Conservation (phyloP, 352 stramenopile species). For the Globisporangium paroecandrum region DNA sequence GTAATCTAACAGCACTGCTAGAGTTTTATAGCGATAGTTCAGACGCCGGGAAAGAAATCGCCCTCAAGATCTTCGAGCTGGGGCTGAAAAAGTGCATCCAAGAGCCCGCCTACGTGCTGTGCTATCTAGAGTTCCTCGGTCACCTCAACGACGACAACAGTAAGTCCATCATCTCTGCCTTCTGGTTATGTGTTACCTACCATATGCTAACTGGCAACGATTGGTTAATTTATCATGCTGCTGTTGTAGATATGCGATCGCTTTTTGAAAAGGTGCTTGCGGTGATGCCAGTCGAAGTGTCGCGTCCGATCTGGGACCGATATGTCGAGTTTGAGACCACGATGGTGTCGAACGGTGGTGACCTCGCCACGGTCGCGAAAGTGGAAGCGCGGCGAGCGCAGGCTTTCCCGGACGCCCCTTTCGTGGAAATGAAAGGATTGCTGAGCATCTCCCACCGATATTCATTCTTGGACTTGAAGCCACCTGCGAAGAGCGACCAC, state of each 20-base stretch:
- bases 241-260: conserved; percentile 76
- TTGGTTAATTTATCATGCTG: not conserved
- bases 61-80: conserved; percentile 87
- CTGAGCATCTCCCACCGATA: conserved; percentile 79
- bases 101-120: conserved; percentile 77
- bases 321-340: conserved; percentile 87
- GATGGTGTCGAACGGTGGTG: conserved; percentile 80
- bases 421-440: conserved; percentile 80
- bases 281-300: conserved; percentile 78
- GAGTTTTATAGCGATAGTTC: conserved; percentile 87
- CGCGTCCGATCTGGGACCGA: conserved; percentile 81
- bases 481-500: conserved; percentile 55
- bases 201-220: conserved; percentile 1
- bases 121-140: conserved; percentile 83
- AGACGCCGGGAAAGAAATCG: conserved; percentile 79
- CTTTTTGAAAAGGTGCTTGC: conserved; percentile 87
- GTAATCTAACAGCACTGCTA: conserved; percentile 44
- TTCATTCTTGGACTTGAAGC: conserved; percentile 71
- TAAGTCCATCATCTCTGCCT: conserved; percentile 27
- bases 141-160: conserved; percentile 90
- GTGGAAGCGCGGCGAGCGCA: conserved; percentile 75
- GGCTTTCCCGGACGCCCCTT: conserved; percentile 70
- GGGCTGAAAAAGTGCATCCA: conserved; percentile 88
- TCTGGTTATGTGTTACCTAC: not conserved
- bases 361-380: conserved; percentile 80